These are phyloP conservation scores for Phytophthora pluvialis DNA, from an alignment of 352 stramenopile species.

Conservation along the genomic window DNA sequence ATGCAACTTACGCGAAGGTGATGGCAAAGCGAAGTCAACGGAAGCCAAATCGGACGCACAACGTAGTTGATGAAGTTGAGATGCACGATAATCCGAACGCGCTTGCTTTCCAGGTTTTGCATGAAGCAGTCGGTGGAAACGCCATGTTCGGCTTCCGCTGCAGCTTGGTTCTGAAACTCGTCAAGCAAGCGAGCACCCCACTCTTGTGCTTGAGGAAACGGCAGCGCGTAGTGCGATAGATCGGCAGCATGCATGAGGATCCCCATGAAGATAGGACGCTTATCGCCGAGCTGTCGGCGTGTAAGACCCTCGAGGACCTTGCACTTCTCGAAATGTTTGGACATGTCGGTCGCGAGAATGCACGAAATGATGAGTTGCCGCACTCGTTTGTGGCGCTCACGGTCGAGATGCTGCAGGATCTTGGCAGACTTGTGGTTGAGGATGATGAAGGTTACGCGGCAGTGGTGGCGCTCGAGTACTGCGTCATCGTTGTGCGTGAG, in stretches of 20 bases:
- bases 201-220: slow-evolving; percentile 50
- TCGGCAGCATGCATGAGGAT: slow-evolving; percentile 80
- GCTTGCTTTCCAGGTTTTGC: slow-evolving; percentile 59
- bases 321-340: slow-evolving; percentile 77
- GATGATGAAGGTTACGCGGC: slow-evolving; percentile 77
- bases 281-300: slow-evolving; percentile 61
- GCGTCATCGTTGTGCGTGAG: slow-evolving; percentile 87
- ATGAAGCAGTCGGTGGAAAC: slow-evolving; percentile 77
- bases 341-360: slow-evolving; percentile 85
- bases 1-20: slow-evolving; percentile 52
- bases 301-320: slow-evolving; percentile 70
- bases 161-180: slow-evolving; percentile 77
- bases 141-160: slow-evolving; percentile 54
- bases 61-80: slow-evolving; percentile 85
- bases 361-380: slow-evolving; percentile 67
- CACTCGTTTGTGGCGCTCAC: slow-evolving; percentile 57
- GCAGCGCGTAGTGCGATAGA: slow-evolving; percentile 65
- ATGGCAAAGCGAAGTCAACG: slow-evolving; percentile 62
- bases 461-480: slow-evolving; percentile 86
- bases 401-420: slow-evolving; percentile 71
- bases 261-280: slow-evolving; percentile 61
- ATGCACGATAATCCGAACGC: slow-evolving; percentile 65
- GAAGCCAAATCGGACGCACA: slow-evolving; percentile 72
- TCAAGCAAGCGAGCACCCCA: slow-evolving; percentile 69
- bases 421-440: slow-evolving; percentile 77